These are phyloP conservation scores for Tricholoma bakamatsutake DNA, from an alignment of 768 basidiomycete species.

Conservation along the genomic window DNA sequence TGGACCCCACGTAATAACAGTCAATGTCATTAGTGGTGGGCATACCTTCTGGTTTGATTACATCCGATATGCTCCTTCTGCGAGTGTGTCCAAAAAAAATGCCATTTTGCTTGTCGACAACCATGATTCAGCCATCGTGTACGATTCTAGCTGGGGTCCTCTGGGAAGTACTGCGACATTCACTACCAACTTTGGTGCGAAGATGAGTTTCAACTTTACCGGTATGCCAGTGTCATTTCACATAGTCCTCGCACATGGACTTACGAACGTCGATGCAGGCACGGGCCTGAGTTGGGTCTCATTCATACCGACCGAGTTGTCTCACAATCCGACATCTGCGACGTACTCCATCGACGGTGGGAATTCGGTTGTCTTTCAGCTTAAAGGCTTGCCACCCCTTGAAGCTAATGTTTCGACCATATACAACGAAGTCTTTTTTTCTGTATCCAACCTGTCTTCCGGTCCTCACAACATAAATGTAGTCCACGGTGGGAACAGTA, in stretches of 20 bases:
- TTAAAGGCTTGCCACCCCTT: slow-evolving; percentile 1
- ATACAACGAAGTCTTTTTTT: slow-evolving; percentile 18
- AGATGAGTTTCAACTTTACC: background rate
- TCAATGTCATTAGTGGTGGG: background rate
- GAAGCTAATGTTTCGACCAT: background rate
- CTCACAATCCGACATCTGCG: background rate
- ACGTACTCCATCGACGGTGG: slow-evolving; percentile 3
- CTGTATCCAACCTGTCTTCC: slow-evolving; percentile 9
- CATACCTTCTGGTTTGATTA: slow-evolving; percentile 2
- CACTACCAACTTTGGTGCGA: background rate
- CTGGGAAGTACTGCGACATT: background rate
- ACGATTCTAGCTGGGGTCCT: background rate
- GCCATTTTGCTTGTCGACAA: background rate
- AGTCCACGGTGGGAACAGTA: slow-evolving; percentile 10
- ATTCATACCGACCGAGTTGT: background rate
- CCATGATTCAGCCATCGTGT: background rate
- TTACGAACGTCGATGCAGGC: background rate
- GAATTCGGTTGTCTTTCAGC: background rate
- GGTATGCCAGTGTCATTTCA: background rate
- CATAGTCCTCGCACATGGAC: background rate
- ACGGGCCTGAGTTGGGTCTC: background rate
- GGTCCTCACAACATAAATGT: slow-evolving; percentile 18
- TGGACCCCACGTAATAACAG: slow-evolving; percentile 15
- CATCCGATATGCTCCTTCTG: background rate
- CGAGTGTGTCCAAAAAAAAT: background rate